These are phyloP conservation scores for Lactifluus echinatus DNA, from an alignment of 768 basidiomycete species.

Conservation along the genomic window DNA sequence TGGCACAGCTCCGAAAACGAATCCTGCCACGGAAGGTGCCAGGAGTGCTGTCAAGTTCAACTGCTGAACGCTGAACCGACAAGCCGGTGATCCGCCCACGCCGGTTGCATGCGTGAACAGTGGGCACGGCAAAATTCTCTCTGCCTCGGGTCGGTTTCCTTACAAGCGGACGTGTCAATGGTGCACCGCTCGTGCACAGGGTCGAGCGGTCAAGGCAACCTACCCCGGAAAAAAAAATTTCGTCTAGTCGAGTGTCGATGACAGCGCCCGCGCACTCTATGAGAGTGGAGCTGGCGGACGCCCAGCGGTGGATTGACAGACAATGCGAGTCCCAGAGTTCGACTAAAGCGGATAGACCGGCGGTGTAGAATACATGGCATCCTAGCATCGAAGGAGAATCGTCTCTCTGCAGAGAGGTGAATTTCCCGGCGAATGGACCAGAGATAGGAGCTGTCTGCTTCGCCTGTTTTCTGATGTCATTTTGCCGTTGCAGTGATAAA, in stretches of 20 bases:
- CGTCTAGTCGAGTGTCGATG: neutral
- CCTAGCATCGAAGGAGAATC: neutral
- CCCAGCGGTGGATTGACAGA: neutral
- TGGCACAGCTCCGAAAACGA: neutral
- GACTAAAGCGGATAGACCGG: neutral
- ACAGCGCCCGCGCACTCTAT: neutral
- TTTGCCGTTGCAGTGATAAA: too few relatives aligned
- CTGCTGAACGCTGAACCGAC: too few relatives aligned
- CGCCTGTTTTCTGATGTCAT: neutral
- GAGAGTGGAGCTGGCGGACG: neutral
- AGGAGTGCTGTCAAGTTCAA: neutral
- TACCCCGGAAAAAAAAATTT: neutral
- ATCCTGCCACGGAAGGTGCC: neutral
- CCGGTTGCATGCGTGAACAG: too few relatives aligned
- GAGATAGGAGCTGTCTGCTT: neutral
- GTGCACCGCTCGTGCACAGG: neutral
- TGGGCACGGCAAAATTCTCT: too few relatives aligned
- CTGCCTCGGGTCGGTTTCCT: too few relatives aligned
- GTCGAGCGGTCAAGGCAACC: too few relatives aligned
- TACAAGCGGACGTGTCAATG: neutral
- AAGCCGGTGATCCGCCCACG: neutral
- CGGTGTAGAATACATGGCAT: neutral
- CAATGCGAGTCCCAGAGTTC: neutral
- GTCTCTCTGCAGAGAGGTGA: neutral
- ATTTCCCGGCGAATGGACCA: neutral